Base-by-base conservation (phyloP, 768 basidiomycete genomes). In the Chalciporus sphaerocephalus region DNA sequence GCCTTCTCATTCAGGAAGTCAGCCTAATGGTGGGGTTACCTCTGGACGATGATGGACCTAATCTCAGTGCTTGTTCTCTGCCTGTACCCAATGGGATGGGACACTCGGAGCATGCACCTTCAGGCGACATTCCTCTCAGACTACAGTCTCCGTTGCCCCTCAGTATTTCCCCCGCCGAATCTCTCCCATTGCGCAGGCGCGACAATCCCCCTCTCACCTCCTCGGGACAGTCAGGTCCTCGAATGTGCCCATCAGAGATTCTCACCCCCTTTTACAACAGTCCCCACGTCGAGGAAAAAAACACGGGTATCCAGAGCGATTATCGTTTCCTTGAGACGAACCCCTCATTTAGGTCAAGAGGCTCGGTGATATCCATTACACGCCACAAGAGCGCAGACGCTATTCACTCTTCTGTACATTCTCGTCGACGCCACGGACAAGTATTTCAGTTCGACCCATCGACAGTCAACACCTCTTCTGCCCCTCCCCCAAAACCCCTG, bases 11-110 rank as follows among this genome's bases (percentile, higher is more conserved):
- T 23, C 56, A 59, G 13, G 66, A 67, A 22, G 61, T 67, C 13
- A 59, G 64, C 41, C 52, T 59, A 30, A 64, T 65, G 35, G 55
- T 67, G 12, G 65, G 64, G 17, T 39, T 65, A 16, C n/a, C 65
- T 6, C 15, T 47, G 1, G 61, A 63, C 1, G 44, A 61, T 15
- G 54, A 49, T 17, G 25, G 30, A 24, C 24, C 38, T n/a, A 36
- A 40, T 2, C 33, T 41, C 20, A 42, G 27, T 18, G 46, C 49
- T n/a, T n/a, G 5, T 25, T 33, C 24, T 35, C 38, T 42, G 20
- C 39, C 30, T 22, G 39, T 41, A 24, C 38, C 38, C 28, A 37
- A 30, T 20, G 28, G 21, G 30, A 2, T 17, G n/a, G 21, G 18
- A 30, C 17, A 23, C 5, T 15, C 53, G 27, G 38, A 27, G 24